phyloP scores from a whole-genome alignment of 768 basidiomycete species.

The Clathrus columnatus region DNA sequence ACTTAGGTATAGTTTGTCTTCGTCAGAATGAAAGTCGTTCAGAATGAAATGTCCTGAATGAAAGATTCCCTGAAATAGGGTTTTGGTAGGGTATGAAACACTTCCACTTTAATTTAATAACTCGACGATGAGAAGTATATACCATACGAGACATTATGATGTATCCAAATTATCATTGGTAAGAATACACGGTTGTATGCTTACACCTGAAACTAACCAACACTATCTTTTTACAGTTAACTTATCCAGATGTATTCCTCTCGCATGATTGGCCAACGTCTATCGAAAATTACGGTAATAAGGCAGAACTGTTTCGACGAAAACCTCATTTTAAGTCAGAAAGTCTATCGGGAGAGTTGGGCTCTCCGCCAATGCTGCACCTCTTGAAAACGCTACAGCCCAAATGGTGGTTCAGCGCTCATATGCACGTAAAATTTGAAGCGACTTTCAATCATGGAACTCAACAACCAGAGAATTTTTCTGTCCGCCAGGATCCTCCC shows the following conservation, averaged over 20 bases:
- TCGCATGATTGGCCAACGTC: conserved; percentile 95
- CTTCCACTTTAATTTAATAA: no score
- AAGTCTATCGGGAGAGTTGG: conserved; percentile 57
- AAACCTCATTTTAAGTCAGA: conserved; percentile 77
- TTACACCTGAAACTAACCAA: not conserved
- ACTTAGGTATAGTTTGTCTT: conserved; percentile 39
- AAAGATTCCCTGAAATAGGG: no score
- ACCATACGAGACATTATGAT: conserved; percentile 85
- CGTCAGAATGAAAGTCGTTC: no score
- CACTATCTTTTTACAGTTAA: conserved; percentile 31
- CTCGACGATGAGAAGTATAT: conserved; percentile 68
- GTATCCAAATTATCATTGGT: conserved; percentile 63
- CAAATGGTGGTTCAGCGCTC: conserved; percentile 87
- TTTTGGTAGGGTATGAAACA: no score
- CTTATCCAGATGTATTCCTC: conserved; percentile 66
- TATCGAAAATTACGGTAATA: conserved; percentile 77
- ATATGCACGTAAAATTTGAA: conserved; percentile 82
- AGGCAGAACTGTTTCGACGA: conserved; percentile 50
- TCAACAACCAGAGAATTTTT: not conserved
- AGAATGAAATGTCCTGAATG: no score
- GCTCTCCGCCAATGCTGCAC: conserved; percentile 80
- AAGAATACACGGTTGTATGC: conserved; percentile 5
- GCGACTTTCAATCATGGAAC: conserved; percentile 34
- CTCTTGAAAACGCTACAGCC: conserved; percentile 67
- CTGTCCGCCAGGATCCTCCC: not conserved